These are phyloP conservation scores for Dipteronia dyeriana DNA, from an alignment of 345 rosid genomes.

Conservation along the genomic window DNA sequence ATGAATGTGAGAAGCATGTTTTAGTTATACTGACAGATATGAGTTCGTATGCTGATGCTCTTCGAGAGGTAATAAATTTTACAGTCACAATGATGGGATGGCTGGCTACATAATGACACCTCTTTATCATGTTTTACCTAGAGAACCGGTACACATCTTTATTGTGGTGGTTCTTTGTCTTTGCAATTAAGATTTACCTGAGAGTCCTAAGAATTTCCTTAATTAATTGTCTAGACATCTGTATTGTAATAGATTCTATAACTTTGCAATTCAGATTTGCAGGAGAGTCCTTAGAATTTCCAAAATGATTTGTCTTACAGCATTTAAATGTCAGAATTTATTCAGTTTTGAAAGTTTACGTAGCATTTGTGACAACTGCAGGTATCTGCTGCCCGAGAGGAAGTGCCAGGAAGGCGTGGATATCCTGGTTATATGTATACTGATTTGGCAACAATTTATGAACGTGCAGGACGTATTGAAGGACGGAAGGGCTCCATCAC, in stretches of 20 bases:
- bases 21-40: conserved; percentile 94
- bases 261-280: neutral
- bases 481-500: conserved; percentile 98
- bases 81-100: neutral
- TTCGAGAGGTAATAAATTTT: conserved; percentile 73
- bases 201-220: neutral
- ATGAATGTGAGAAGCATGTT: conserved; percentile 97
- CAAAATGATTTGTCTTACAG: neutral
- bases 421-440: conserved; percentile 99
- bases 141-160: neutral
- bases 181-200: neutral
- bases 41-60: conserved; percentile 99
- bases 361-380: conserved; percentile 31
- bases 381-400: conserved; percentile 99
- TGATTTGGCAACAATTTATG: conserved; percentile 97
- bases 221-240: neutral
- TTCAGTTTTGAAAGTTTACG: neutral
- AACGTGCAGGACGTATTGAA: conserved; percentile 98
- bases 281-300: neutral
- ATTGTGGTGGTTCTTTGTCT: neutral
- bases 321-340: neutral
- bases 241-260: neutral
- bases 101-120: neutral
- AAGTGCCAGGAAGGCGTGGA: conserved; percentile 99
- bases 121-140: neutral